phyloP scores from a whole-genome alignment of 441 rosid species.

The Euphorbia celastroides region DNA sequence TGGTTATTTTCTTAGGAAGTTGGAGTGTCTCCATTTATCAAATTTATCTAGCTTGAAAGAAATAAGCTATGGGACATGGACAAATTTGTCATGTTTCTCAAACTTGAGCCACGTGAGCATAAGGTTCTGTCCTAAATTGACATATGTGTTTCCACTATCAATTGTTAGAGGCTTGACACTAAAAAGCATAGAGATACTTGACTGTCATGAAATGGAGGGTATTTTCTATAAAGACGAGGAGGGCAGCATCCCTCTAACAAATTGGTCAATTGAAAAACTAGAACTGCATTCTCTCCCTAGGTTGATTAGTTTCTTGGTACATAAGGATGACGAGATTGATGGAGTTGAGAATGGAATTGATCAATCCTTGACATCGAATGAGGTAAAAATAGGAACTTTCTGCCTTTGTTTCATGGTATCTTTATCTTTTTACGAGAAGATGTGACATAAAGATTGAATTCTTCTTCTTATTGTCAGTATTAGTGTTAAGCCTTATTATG shows the following conservation, averaged over 20 bases:
- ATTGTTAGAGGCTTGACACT: not conserved
- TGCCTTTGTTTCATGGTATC: not conserved
- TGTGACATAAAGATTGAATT: not conserved
- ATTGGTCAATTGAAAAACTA: not conserved
- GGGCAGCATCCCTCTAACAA: not conserved
- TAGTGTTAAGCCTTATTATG: too few relatives aligned
- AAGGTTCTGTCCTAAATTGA: not conserved
- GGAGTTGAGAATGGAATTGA: not conserved
- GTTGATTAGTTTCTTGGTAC: not conserved
- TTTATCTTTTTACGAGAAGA: not conserved
- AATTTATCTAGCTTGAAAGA: too few relatives aligned
- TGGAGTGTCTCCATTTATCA: not conserved
- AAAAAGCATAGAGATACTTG: not conserved
- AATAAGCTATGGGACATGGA: not conserved
- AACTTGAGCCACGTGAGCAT: not conserved
- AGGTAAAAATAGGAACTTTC: not conserved
- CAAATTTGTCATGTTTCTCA: not conserved
- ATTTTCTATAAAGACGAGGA: too few relatives aligned
- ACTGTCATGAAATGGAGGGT: not conserved
- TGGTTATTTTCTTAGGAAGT: not conserved
- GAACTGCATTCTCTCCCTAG: not conserved
- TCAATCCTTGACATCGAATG: not conserved
- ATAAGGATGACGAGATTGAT: not conserved
- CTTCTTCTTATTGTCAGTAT: too few relatives aligned
- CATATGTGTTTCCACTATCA: not conserved